These are phyloP conservation scores for Vitis labrusca DNA, from an alignment of 164 flowering plant genomes.

Conservation along the genomic window DNA sequence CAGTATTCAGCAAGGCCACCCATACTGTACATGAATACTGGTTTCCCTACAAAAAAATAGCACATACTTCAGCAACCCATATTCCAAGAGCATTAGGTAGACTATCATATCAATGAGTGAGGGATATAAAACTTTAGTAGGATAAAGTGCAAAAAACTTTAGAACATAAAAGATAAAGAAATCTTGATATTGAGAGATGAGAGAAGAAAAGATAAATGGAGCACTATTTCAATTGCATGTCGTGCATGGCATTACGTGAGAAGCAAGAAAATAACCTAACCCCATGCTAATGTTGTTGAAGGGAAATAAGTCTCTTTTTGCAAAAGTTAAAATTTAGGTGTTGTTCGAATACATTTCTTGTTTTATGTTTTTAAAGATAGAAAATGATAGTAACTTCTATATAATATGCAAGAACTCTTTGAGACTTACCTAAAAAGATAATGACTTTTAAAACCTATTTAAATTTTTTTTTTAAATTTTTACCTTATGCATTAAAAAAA, in stretches of 20 bases:
- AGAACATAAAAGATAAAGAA: background rate
- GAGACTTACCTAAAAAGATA: too few relatives aligned
- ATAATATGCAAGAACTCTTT: too few relatives aligned
- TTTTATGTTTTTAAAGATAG: too few relatives aligned
- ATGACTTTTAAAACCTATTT: too few relatives aligned
- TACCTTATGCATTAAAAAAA: too few relatives aligned
- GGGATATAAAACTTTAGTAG: background rate
- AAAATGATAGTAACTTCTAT: too few relatives aligned
- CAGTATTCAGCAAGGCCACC: slow-evolving; percentile 98
- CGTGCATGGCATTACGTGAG: background rate
- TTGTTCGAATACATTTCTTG: too few relatives aligned
- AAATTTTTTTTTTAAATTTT: too few relatives aligned
- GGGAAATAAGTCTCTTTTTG: too few relatives aligned
- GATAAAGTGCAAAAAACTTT: background rate
- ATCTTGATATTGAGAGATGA: background rate
- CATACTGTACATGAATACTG: slow-evolving; percentile 97
- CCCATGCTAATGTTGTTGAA: background rate
- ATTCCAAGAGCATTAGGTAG: background rate
- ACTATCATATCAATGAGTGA: background rate
- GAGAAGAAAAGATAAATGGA: background rate
- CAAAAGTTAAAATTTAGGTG: too few relatives aligned
- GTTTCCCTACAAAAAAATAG: slow-evolving; percentile 59
- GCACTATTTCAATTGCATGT: background rate
- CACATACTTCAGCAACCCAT: background rate
- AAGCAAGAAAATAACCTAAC: background rate